These are phyloP conservation scores for Uronychia setigera DNA, from an alignment of 73 alveolate genomes.

Conservation along the genomic window DNA sequence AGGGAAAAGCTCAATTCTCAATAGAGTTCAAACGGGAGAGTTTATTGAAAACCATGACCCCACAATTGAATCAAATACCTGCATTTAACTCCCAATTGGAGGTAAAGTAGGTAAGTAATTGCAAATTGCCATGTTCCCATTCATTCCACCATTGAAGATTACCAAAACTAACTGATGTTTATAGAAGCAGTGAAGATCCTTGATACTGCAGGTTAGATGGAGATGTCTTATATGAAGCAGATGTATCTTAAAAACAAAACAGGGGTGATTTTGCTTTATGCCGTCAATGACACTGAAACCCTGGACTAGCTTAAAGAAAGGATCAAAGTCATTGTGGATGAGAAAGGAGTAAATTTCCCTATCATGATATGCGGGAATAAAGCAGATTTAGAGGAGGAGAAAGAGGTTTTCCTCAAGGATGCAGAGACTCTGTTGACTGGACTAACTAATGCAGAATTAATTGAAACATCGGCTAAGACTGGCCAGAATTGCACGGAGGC, in stretches of 20 bases:
- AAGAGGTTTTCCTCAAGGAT: conserved; percentile 4
- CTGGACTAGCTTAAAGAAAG: not conserved
- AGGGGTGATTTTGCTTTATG: conserved; percentile 3
- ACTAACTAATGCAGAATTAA: not conserved
- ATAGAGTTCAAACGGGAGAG: too few species aligned
- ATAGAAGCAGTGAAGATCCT: conserved; percentile 1
- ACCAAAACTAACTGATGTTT: too few species aligned
- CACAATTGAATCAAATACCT: not conserved
- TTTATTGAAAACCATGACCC: not conserved
- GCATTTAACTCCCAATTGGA: not conserved
- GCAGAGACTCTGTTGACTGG: not conserved
- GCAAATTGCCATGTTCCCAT: not conserved
- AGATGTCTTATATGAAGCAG: conserved; percentile 11
- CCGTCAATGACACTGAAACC: conserved; percentile 4
- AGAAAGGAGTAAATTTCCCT: conserved; percentile 9
- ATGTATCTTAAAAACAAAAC: not conserved
- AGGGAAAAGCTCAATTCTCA: too few species aligned
- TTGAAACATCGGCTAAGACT: conserved; percentile 9
- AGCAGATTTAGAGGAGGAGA: not conserved
- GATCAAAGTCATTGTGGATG: not conserved
- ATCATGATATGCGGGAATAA: conserved; percentile 1
- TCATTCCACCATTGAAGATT: too few species aligned
- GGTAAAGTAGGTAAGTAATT: not conserved
- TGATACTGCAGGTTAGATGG: conserved; percentile 16
- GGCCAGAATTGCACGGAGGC: conserved; percentile 8